Conservation (phyloP, 2,329 filamentous ascomycete genomes). For the Rachicladosporium sp. region DNA sequence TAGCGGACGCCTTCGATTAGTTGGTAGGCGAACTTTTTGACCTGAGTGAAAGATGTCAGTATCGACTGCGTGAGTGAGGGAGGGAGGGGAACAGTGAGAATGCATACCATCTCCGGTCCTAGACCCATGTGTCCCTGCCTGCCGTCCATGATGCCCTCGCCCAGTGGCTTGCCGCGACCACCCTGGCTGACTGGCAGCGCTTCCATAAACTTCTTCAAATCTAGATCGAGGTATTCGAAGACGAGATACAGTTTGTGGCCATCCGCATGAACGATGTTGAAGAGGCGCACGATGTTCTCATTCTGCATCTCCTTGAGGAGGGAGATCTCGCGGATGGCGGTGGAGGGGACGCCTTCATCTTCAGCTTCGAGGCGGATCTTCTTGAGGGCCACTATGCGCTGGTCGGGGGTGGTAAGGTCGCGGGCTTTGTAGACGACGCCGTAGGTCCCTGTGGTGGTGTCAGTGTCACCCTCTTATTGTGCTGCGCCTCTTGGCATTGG, state of each 20-base stretch:
- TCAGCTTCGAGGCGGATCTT: slow-evolving; percentile 93
- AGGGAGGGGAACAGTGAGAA: not conserved
- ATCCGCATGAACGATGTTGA: slow-evolving; percentile 90
- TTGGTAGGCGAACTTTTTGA: slow-evolving; percentile 89
- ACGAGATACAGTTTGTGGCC: slow-evolving; percentile 92
- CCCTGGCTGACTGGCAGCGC: slow-evolving; percentile 72
- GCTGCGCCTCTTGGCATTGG: too few species aligned
- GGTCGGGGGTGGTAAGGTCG: slow-evolving; percentile 65
- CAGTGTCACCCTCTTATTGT: not conserved
- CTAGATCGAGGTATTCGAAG: slow-evolving; percentile 80
- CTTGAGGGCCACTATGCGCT: slow-evolving; percentile 80
- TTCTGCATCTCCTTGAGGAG: slow-evolving; percentile 91
- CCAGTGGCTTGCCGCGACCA: slow-evolving; percentile 72
- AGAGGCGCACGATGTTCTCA: slow-evolving; percentile 73
- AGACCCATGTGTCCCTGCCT: slow-evolving; percentile 55
- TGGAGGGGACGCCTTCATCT: slow-evolving; percentile 86
- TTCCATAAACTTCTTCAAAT: slow-evolving; percentile 96
- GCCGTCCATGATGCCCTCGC: slow-evolving; percentile 53
- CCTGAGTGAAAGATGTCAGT: slow-evolving; percentile 18
- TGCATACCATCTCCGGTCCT: slow-evolving; percentile 41
- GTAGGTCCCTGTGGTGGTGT: slow-evolving; percentile 58
- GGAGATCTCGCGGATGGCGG: slow-evolving; percentile 87
- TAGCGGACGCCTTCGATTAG: slow-evolving; percentile 73
- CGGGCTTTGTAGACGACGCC: slow-evolving; percentile 91
- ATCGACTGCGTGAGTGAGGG: too few species aligned